Evolutionary conservation across 2,329 filamentous ascomycete genomes (phyloP), one percentile per base, ranked within the genome.

Genomic region (Rhinocladiella similis): DNA sequence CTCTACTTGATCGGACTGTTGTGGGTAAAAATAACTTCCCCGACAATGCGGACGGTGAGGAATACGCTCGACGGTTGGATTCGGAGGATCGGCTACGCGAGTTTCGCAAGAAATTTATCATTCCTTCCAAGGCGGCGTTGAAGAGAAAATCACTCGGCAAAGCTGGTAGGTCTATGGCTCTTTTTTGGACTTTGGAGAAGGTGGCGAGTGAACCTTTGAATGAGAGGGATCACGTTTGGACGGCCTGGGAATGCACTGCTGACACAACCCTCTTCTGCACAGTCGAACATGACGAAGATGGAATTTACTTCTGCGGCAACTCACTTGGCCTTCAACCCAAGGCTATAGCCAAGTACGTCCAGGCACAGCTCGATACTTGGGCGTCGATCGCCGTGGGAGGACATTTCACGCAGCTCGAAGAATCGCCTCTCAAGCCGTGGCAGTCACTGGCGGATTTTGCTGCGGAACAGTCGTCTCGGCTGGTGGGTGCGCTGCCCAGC

Each of bases 251-350:
- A n/a, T n/a, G n/a, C n/a, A n/a, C n/a, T 18, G 38, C 38, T 25
- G 22, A 25, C 22, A 25, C 22, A 25, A 5, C 4, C 22, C 4
- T 25, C 22, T 25, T 7, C 22, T 25, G 22, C 22, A 25, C 22
- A 42, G 7, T 71, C 66, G 9, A 72, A 72, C 57, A 73, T 72
- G 36, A 29, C 63, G 61, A 36, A 62, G 66, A 20, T 16, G 65
- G 66, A 9, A 86, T 90, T 56, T 96, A 96, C 72, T 85, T 96
- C 63, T 93, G 91, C 64, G 92, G 92, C 54, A 96, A 96, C 75
- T 96, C 91, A 0, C 81, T 96, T 1, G 91, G 91, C 36, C 82
- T 92, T 3, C 91, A 96, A 70, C 91, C 91, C 41, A 85, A 83
- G 59, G 81, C 82, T 9, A 85, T 86, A 0, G 77, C 82, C 14